Evolutionary conservation across 1,284 basidiomycete species (phyloP).

Genomic region (Ceratobasidium sp.): DNA sequence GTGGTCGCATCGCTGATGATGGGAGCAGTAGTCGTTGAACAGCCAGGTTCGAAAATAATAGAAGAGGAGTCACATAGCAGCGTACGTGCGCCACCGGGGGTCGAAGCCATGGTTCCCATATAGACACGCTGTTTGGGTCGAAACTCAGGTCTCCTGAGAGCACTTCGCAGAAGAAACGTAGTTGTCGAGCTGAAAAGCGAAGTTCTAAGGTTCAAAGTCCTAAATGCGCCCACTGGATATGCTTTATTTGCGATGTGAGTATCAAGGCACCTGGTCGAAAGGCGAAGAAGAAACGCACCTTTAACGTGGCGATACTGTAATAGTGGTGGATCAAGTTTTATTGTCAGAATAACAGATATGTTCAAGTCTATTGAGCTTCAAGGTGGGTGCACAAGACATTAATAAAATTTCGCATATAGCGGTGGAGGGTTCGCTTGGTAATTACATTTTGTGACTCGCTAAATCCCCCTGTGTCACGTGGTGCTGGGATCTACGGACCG

Average conservation of each 20-base stretch:
- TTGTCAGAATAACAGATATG: no score
- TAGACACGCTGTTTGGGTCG: slow-evolving; percentile 10
- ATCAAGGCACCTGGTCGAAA: no score
- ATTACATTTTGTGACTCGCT: slow-evolving; percentile 17
- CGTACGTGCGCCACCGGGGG: neutral
- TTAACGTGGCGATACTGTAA: no score
- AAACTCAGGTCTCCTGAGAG: neutral
- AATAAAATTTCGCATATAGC: slow-evolving; percentile 17
- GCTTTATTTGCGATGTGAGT: no score
- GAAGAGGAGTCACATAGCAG: slow-evolving; percentile 17
- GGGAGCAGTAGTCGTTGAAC: neutral
- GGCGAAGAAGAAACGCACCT: no score
- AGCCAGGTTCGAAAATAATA: slow-evolving; percentile 2
- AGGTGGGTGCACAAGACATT: no score
- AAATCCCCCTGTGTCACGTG: slow-evolving; percentile 15
- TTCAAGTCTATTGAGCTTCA: no score
- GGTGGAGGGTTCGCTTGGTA: slow-evolving; percentile 15
- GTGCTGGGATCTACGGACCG: slow-evolving; percentile 1
- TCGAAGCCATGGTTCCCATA: slow-evolving; percentile 23
- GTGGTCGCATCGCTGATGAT: slow-evolving; percentile 8
- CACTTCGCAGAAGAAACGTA: no score
- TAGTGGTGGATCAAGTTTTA: no score
- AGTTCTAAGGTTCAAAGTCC: no score
- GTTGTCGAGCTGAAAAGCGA: no score
- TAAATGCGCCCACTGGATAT: no score